These are phyloP conservation scores for Periglandula ipomoeae DNA, from an alignment of 2,329 filamentous ascomycete genomes.

Conservation along the genomic window DNA sequence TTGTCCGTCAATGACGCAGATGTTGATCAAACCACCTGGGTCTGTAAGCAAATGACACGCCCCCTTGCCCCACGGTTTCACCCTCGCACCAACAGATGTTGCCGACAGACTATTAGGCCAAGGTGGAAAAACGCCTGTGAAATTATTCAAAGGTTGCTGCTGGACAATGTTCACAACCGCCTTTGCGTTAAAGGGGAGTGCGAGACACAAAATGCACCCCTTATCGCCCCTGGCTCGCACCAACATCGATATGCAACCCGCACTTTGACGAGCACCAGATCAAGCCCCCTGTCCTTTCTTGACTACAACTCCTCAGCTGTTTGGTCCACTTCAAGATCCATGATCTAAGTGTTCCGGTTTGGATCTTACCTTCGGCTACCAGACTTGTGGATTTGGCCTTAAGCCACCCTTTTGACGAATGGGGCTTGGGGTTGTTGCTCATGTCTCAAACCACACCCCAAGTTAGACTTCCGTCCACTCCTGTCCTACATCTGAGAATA, in stretches of 20 bases:
- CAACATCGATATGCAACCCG: not conserved
- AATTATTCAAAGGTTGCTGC: not conserved
- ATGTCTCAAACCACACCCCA: conserved; percentile 20
- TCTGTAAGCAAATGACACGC: not conserved
- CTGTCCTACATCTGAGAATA: conserved; percentile 17
- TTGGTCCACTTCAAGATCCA: conserved; percentile 28
- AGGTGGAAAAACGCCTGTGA: not conserved
- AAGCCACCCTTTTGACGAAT: conserved; percentile 18
- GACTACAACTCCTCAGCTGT: conserved; percentile 17
- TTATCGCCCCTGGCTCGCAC: conserved; percentile 1
- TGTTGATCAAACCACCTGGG: conserved; percentile 2
- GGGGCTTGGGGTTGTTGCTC: conserved; percentile 19
- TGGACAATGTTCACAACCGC: not conserved
- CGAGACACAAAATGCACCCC: not conserved
- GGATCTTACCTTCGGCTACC: conserved; percentile 23
- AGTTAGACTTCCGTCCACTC: no score
- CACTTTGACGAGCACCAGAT: conserved; percentile 17
- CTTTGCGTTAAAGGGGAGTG: not conserved
- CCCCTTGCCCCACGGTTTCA: not conserved
- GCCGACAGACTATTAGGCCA: not conserved
- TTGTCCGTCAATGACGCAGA: conserved; percentile 12
- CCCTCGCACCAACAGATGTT: not conserved
- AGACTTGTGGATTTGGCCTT: conserved; percentile 20
- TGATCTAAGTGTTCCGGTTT: conserved; percentile 17
- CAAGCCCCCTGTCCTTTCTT: not conserved